These are phyloP conservation scores for Turnera subulata DNA, from an alignment of 345 rosid species.

Conservation along the genomic window DNA sequence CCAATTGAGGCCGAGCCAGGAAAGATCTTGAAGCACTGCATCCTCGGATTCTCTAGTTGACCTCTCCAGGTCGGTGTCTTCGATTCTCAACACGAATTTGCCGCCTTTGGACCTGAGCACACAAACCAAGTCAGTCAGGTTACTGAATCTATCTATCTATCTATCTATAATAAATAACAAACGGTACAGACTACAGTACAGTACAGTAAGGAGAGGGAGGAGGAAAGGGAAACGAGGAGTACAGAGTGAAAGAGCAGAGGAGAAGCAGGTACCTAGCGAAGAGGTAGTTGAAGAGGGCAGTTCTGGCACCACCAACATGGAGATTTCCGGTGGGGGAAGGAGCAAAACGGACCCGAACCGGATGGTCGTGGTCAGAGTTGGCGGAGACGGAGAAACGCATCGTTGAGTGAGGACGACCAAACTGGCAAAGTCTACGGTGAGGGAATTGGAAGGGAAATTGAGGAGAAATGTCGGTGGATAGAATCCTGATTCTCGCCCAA, in stretches of 20 bases:
- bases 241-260: background rate
- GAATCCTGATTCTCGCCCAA: slow-evolving; percentile 49
- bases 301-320: slow-evolving; percentile 96
- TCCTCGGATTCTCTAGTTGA: slow-evolving; percentile 89
- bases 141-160: no score
- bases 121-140: no score
- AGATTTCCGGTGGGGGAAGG: slow-evolving; percentile 97
- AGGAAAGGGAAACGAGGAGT: no score
- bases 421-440: background rate
- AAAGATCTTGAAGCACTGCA: slow-evolving; percentile 79
- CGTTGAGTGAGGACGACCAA: background rate
- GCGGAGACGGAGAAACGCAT: slow-evolving; percentile 34
- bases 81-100: slow-evolving; percentile 80
- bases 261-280: slow-evolving; percentile 93
- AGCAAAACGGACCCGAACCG: slow-evolving; percentile 88
- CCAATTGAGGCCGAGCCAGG: slow-evolving; percentile 93
- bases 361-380: slow-evolving; percentile 21
- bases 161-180: no score
- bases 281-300: slow-evolving; percentile 92
- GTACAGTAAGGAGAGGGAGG: no score
- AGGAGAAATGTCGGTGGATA: slow-evolving; percentile 44
- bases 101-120: slow-evolving; percentile 81
- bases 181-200: no score
- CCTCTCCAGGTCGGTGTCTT: slow-evolving; percentile 93
- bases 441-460: slow-evolving; percentile 19